Conservation (phyloP, 345 rosid species). For the Abelmoschus esculentus region DNA sequence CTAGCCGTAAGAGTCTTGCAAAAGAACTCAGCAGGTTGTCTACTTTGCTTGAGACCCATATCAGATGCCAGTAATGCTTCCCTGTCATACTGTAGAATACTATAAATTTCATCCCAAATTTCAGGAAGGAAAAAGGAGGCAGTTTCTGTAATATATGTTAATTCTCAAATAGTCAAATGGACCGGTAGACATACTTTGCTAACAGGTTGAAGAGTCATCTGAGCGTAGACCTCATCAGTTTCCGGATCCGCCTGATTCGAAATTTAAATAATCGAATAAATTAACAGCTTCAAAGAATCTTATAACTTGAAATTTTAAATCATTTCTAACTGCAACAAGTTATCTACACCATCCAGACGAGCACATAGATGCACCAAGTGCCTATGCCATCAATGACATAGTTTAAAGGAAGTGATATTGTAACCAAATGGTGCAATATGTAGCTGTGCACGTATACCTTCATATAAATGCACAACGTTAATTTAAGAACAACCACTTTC, state of each 20-base stretch:
- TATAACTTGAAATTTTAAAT: background rate
- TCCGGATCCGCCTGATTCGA: slow-evolving; percentile 59
- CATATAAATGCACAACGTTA: background rate
- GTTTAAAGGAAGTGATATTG: background rate
- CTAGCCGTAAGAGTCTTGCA: slow-evolving; percentile 97
- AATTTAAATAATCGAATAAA: slow-evolving; percentile 2
- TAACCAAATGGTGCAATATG: background rate
- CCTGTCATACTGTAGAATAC: slow-evolving; percentile 62
- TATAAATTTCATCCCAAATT: slow-evolving; percentile 6
- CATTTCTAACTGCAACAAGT: background rate
- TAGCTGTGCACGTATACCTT: background rate
- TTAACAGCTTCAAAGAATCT: background rate
- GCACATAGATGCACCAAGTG: background rate
- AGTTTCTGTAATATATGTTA: background rate
- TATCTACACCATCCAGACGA: background rate
- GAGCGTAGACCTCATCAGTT: slow-evolving; percentile 74
- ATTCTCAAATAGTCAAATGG: slow-evolving; percentile 5
- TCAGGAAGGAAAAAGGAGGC: background rate
- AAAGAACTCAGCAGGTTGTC: slow-evolving; percentile 89
- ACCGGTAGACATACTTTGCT: slow-evolving; percentile 59
- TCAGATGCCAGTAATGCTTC: slow-evolving; percentile 81
- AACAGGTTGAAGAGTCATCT: slow-evolving; percentile 77
- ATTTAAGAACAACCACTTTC: background rate
- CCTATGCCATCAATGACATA: background rate
- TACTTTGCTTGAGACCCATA: slow-evolving; percentile 64